Conservation (phyloP, 352 stramenopile genomes). For the Phytophthora capsici region DNA sequence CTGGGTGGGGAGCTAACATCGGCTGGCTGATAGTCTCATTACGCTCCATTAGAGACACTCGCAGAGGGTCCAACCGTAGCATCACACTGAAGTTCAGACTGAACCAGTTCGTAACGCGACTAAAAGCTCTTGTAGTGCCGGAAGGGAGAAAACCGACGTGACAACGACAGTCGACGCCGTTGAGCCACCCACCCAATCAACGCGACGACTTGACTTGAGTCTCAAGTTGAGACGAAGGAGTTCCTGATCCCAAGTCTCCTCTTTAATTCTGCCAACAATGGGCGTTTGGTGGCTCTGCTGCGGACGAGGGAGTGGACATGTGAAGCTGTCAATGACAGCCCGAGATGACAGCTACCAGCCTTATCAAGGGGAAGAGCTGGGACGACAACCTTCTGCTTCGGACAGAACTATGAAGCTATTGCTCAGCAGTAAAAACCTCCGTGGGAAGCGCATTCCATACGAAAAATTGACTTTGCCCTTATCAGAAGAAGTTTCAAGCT, state of each 20-base stretch:
- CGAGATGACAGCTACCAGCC: constrained; percentile 1
- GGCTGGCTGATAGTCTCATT: no score
- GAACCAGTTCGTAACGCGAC: no score
- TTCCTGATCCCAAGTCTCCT: constrained; percentile 30
- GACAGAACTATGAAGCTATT: constrained; percentile 25
- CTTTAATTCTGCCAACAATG: background rate
- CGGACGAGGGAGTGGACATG: background rate
- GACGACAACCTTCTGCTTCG: constrained; percentile 16
- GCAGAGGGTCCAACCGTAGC: no score
- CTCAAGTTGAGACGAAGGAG: background rate
- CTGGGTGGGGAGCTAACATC: no score
- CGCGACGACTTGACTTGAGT: no score
- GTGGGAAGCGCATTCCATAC: constrained; percentile 38
- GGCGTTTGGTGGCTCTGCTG: background rate
- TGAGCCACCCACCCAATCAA: no score
- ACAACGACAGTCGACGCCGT: no score
- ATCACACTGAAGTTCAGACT: no score
- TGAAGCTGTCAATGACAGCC: background rate
- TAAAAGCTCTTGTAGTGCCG: no score
- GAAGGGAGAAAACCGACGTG: no score
- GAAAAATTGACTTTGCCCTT: constrained; percentile 30
- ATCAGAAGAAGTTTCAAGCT: constrained; percentile 55
- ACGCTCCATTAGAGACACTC: no score
- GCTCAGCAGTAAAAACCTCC: constrained; percentile 27
- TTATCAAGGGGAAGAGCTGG: no score